Evolutionary conservation across 2,329 filamentous ascomycete genomes (phyloP).

Genomic region (Shiraia sp.): DNA sequence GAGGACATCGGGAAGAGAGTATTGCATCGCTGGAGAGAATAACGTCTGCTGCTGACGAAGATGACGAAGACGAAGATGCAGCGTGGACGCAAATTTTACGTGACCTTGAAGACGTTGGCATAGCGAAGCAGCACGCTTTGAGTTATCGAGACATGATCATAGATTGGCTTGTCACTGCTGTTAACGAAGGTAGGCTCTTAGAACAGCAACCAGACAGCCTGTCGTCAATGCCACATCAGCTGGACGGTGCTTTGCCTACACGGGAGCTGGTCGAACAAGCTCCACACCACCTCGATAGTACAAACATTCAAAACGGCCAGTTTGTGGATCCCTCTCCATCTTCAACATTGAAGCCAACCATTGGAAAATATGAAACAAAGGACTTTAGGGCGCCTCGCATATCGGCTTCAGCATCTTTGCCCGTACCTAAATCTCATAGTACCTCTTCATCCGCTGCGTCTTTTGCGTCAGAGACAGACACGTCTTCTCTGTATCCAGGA

Average conservation of each 20-base stretch:
- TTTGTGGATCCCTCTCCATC: background rate
- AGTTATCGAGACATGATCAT: slow-evolving; percentile 33
- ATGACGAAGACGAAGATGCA: slow-evolving; percentile 25
- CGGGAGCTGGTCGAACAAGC: background rate
- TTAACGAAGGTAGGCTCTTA: slow-evolving; percentile 34
- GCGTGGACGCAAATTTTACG: slow-evolving; percentile 37
- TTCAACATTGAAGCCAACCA: background rate
- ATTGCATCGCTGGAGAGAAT: slow-evolving; percentile 29
- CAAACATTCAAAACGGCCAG: background rate
- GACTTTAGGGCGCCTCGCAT: no score
- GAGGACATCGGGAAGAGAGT: slow-evolving; percentile 36
- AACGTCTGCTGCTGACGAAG: slow-evolving; percentile 9
- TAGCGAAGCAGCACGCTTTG: slow-evolving; percentile 25
- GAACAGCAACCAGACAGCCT: slow-evolving; percentile 20
- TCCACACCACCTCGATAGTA: slow-evolving; percentile 5
- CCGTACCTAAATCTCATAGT: background rate
- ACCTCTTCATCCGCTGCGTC: slow-evolving; percentile 1
- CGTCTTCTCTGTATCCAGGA: slow-evolving; percentile 3
- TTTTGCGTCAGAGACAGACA: slow-evolving; percentile 1
- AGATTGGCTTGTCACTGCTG: slow-evolving; percentile 36
- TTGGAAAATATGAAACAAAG: background rate
- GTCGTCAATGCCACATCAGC: slow-evolving; percentile 6
- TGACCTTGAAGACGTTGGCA: slow-evolving; percentile 37
- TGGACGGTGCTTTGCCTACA: slow-evolving; percentile 2
- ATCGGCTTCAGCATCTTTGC: slow-evolving; percentile 1